These are phyloP conservation scores for Neonectria coccinea DNA, from an alignment of 2,329 filamentous ascomycete species.

Conservation along the genomic window DNA sequence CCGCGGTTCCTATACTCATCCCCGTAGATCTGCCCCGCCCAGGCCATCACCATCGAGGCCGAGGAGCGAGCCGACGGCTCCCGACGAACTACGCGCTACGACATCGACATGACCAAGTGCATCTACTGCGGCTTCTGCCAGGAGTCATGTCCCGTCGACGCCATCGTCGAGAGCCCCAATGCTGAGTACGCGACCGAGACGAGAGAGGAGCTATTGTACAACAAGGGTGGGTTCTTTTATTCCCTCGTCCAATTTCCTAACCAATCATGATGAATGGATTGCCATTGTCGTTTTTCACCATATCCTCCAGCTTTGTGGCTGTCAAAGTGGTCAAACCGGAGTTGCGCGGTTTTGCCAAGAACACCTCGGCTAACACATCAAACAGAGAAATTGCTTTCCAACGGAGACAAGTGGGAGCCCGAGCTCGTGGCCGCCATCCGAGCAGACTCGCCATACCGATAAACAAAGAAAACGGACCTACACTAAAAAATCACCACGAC, in stretches of 20 bases:
- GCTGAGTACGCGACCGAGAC: conserved; percentile 74
- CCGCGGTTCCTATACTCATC: conserved; percentile 24
- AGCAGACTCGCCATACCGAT: conserved; percentile 93
- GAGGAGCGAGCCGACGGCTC: conserved; percentile 97
- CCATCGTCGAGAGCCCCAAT: conserved; percentile 76
- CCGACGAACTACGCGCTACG: conserved; percentile 94
- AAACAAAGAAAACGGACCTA: conserved; percentile 47
- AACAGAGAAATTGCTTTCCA: conserved; percentile 83
- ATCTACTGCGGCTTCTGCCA: conserved; percentile 99
- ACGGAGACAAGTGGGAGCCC: conserved; percentile 97
- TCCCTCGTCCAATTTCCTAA: not conserved
- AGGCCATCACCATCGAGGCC: conserved; percentile 98
- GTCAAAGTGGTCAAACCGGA: conserved; percentile 4
- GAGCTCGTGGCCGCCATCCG: conserved; percentile 92
- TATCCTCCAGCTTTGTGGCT: not conserved
- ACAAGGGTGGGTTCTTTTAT: conserved; percentile 72
- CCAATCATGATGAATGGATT: conserved; percentile 3
- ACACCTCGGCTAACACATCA: conserved; percentile 35
- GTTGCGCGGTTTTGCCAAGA: conserved; percentile 26
- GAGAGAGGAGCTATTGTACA: conserved; percentile 95
- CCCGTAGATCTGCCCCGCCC: conserved; percentile 85
- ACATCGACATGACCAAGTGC: conserved; percentile 99
- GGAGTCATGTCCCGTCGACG: conserved; percentile 98
- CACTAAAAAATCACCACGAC: conserved; percentile 22
- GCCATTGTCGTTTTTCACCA: not conserved